Base-by-base conservation (phyloP, 2,329 filamentous ascomycete genomes). In the Alternaria metachromatica region DNA sequence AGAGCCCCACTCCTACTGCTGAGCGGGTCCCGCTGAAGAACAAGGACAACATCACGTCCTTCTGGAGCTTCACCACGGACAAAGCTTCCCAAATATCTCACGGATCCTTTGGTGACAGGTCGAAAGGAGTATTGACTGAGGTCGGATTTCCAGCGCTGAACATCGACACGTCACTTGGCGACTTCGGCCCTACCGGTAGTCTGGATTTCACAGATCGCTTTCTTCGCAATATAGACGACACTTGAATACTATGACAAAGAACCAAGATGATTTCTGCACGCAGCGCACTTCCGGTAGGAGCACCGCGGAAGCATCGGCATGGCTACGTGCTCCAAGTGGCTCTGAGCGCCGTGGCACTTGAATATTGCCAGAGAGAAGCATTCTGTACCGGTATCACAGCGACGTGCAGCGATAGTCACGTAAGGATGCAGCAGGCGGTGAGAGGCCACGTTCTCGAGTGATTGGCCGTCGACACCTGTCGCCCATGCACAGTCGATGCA, bases 361-460 rank as follows among this genome's bases (percentile, higher is more conserved):
- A 7, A 21, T 37, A 30, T 25, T 55, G 60, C 45, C 57, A 65
- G 57, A 55, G 28, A 43, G 50, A 45, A 41, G 44, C 54, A 55
- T 62, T 26, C 53, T 58, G 56, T 59, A 54, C 45, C 56, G 61
- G 58, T 49, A 49, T 28, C 48, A 51, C 53, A 60, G 61, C 55
- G 53, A 55, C n/a, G 60, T 66, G 64, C 61, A 64, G 65, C 63
- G 46, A 54, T 51, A 64, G 59, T 61, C 59, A 63, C 61, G 58
- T 60, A 49, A 64, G 56, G 66, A 63, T 59, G 67, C 63, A 64
- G 60, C 55, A 60, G 66, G 76, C 71, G 73, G 70, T 76, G 75
- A 73, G 73, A 61, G 74, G 57, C 74, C 77, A 80, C 77, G 77
- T 80, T 80, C 69, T 59, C 43, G 71, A 70, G 67, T 73, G 76